A percentile compares a stretch with the other conserved stretches of the same genome.
These are phyloP conservation scores for Dactylellina parvicollis DNA, from an alignment of 2,329 filamentous ascomycete species.

Conservation along the genomic window DNA sequence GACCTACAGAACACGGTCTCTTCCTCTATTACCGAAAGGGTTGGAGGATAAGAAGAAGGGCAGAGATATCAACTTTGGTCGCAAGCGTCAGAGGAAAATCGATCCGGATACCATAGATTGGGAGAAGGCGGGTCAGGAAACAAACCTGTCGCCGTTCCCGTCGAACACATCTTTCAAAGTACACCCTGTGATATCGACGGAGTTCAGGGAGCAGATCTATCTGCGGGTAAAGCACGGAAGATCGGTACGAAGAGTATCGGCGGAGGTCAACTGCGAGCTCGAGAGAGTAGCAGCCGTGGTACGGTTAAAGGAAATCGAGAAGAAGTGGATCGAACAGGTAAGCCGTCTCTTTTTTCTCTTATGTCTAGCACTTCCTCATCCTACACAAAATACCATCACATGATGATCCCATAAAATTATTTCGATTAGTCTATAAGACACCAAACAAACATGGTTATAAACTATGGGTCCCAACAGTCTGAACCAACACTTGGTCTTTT, in stretches of 20 bases:
- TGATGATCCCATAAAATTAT: conserved; percentile 57
- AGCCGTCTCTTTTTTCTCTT: conserved; percentile 61
- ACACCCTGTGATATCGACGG: conserved; percentile 77
- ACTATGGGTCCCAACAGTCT: conserved; percentile 55
- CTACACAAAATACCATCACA: conserved; percentile 35
- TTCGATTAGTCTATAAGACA: conserved; percentile 58
- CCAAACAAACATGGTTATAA: conserved; percentile 57
- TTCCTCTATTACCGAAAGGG: conserved; percentile 46
- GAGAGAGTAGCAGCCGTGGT: conserved; percentile 86
- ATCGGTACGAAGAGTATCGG: conserved; percentile 79
- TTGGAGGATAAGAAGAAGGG: background rate
- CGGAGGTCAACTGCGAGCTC: conserved; percentile 80
- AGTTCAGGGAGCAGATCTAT: conserved; percentile 78
- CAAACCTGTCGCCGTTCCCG: conserved; percentile 67
- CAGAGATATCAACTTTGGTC: conserved; percentile 50
- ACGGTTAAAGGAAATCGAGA: conserved; percentile 85
- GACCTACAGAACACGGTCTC: conserved; percentile 46
- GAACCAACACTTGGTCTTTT: conserved; percentile 6
- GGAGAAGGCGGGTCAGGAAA: conserved; percentile 6
- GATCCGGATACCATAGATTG: conserved; percentile 7
- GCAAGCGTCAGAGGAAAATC: background rate
- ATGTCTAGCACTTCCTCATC: conserved; percentile 29
- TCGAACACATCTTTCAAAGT: conserved; percentile 76
- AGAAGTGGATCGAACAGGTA: conserved; percentile 79
- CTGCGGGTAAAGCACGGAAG: conserved; percentile 73